Conservation (phyloP, 257 asterid genomes). For the Solanum habrochaites region DNA sequence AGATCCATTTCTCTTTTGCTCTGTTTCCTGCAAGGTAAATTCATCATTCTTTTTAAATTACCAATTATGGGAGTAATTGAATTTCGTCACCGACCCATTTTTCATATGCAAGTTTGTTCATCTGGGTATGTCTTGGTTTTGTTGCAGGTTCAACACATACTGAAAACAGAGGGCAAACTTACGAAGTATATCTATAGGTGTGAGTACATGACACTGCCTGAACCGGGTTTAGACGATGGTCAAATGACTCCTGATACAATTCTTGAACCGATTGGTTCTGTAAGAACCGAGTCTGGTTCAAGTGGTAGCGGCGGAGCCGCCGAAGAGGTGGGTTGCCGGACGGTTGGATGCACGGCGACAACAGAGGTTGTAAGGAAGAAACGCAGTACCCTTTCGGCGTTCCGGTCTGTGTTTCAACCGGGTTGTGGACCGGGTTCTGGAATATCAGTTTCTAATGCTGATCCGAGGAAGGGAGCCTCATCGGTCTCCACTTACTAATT, state of each 20-base stretch:
- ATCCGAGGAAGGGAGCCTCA: conserved; percentile 87
- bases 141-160: conserved; percentile 39
- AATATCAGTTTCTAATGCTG: conserved; percentile 22
- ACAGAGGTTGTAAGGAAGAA: conserved; percentile 44
- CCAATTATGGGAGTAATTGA: neutral
- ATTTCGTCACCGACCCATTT: conserved; percentile 3
- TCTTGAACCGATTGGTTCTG: conserved; percentile 35
- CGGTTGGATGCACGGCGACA: conserved; percentile 39
- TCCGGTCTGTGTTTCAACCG: conserved; percentile 22
- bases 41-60: neutral
- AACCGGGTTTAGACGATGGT: conserved; percentile 44
- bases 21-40: conserved; percentile 72
- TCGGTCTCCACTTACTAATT: conserved; percentile 58
- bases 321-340: conserved; percentile 11
- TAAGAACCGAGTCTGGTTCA: conserved; percentile 46
- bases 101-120: neutral
- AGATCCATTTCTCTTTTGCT: conserved; percentile 41
- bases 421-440: conserved; percentile 20
- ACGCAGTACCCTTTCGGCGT: conserved; percentile 18
- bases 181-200: conserved; percentile 22
- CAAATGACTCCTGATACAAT: conserved; percentile 66
- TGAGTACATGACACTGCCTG: conserved; percentile 29
- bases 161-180: conserved; percentile 24
- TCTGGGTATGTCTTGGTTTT: neutral
- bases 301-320: conserved; percentile 20